A percentile compares a stretch with the other conserved stretches of the same genome.
Evolutionary conservation across 176 grass and related monocot genomes (phyloP).

Genomic region (Avena sativa): DNA sequence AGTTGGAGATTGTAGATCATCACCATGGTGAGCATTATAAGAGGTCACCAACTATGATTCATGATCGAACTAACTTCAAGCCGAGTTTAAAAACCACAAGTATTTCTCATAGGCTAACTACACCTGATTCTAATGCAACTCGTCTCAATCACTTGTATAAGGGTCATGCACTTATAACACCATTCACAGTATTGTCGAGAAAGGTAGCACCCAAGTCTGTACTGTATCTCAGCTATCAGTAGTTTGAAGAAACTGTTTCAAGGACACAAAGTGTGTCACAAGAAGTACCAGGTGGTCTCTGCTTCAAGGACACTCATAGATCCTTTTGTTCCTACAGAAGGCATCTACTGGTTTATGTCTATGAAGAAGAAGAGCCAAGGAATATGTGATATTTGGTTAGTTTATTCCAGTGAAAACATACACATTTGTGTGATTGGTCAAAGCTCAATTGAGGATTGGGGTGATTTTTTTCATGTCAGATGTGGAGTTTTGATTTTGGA

Average conservation of each 20-base stretch:
- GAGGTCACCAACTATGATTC: conserved; percentile 28
- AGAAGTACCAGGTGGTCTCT: conserved; percentile 22
- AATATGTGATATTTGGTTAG: no score
- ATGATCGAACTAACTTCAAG: conserved; percentile 36
- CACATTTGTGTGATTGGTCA: no score
- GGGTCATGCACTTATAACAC: conserved; percentile 47
- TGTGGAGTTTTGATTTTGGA: no score
- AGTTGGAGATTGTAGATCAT: conserved; percentile 29
- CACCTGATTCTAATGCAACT: conserved; percentile 43
- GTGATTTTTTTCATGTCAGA: no score
- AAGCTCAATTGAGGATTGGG: no score
- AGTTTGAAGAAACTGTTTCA: conserved; percentile 42
- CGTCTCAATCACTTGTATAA: conserved; percentile 45
- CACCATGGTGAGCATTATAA: conserved; percentile 32
- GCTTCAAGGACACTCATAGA: conserved; percentile 33
- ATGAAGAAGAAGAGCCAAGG: no score
- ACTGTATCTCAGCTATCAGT: conserved; percentile 15
- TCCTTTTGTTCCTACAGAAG: not conserved
- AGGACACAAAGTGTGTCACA: conserved; percentile 35
- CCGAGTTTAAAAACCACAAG: conserved; percentile 40
- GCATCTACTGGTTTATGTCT: no score
- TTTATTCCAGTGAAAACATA: no score
- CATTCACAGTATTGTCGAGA: conserved; percentile 47
- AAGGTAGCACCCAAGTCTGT: conserved; percentile 36
- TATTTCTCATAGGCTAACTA: conserved; percentile 41